phyloP scores from a whole-genome alignment of 164 flowering plant genomes.

The Taxillus chinensis region DNA sequence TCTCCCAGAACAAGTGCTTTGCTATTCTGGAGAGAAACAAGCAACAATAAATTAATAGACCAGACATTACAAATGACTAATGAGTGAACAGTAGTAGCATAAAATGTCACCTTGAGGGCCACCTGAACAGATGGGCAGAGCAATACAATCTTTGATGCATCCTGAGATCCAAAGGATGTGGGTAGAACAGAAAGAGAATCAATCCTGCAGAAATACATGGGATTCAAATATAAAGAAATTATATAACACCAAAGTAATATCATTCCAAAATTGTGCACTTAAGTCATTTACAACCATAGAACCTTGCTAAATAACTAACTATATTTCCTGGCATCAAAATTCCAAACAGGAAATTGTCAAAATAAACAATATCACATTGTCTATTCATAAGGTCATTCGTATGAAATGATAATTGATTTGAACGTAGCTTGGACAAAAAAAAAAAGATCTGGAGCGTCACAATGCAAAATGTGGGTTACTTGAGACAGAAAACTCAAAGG shows the following conservation, averaged over 20 bases:
- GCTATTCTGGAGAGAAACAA: constrained; percentile 44
- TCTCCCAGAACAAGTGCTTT: constrained; percentile 71
- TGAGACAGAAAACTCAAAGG: too few relatives aligned
- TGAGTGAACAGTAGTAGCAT: background rate
- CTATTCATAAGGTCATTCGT: too few relatives aligned
- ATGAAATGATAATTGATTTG: too few relatives aligned
- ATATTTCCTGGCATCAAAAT: too few relatives aligned
- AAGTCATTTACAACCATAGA: too few relatives aligned
- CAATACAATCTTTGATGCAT: constrained; percentile 72
- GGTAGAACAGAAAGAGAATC: constrained; percentile 81
- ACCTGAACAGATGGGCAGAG: constrained; percentile 67
- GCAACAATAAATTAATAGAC: constrained; percentile 2
- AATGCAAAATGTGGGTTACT: too few relatives aligned
- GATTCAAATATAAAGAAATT: background rate
- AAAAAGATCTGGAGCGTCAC: too few relatives aligned
- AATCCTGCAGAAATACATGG: constrained; percentile 44
- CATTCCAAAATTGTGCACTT: background rate
- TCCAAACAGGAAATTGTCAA: too few relatives aligned
- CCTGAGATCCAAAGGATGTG: constrained; percentile 59
- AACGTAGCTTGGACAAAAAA: too few relatives aligned
- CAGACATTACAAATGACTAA: background rate
- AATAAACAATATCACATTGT: too few relatives aligned
- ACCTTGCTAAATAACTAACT: too few relatives aligned
- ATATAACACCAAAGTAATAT: background rate
- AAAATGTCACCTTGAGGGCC: constrained; percentile 55